Evolutionary conservation across 1,139 yeast genomes (phyloP).

Genomic region (Maudiozyma humilis): DNA sequence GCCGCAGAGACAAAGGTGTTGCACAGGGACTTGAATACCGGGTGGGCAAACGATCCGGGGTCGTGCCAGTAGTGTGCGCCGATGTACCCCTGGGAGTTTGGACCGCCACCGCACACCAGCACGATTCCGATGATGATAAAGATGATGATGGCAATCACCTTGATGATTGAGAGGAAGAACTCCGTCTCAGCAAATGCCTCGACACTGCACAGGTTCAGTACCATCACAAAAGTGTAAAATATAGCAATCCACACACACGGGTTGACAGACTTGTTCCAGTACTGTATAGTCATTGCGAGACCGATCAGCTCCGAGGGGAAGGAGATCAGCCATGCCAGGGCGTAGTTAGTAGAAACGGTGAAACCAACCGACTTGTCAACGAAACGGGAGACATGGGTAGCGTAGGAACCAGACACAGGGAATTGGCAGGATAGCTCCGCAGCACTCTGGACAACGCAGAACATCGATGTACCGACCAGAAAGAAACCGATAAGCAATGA

Average conservation of each 20-base stretch:
- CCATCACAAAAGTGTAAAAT: constrained; percentile 49
- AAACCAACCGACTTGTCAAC: constrained; percentile 67
- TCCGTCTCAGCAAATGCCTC: constrained; percentile 59
- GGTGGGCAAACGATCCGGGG: constrained; percentile 55
- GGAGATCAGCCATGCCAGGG: constrained; percentile 61
- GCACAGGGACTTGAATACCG: constrained; percentile 68
- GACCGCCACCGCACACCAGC: constrained; percentile 63
- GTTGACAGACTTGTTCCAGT: constrained; percentile 38
- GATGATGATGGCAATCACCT: constrained; percentile 54
- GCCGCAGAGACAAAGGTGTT: constrained; percentile 78
- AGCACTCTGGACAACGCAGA: constrained; percentile 57
- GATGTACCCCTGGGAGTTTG: constrained; percentile 41
- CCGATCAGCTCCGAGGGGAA: constrained; percentile 67
- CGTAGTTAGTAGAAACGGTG: constrained; percentile 66
- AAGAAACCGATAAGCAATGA: constrained; percentile 50
- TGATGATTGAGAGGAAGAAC: constrained; percentile 50
- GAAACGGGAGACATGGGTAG: constrained; percentile 57
- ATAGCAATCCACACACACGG: constrained; percentile 39
- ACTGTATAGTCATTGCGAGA: constrained; percentile 56
- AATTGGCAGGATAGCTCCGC: constrained; percentile 61
- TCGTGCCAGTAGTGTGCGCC: too few relatives aligned
- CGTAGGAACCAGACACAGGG: constrained; percentile 67
- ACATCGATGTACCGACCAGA: constrained; percentile 45
- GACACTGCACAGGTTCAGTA: constrained; percentile 61
- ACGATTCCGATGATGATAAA: constrained; percentile 63